Evolutionary conservation across 2,329 filamentous ascomycete genomes (phyloP).

Genomic region (Coniochaeta prunicola): DNA sequence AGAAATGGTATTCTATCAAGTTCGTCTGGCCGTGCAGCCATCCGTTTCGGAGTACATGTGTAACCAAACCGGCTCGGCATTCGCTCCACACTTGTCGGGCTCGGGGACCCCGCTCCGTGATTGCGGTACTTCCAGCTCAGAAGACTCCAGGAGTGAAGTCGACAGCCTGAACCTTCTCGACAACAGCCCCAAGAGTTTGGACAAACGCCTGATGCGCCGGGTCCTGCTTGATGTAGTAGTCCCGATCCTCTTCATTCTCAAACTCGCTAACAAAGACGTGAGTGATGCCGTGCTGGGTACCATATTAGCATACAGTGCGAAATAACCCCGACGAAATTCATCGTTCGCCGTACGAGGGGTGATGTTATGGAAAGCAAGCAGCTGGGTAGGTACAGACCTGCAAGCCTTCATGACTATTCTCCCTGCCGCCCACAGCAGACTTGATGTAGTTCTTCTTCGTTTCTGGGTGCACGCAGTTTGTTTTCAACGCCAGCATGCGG

Average conservation of each 20-base stretch:
- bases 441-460: slow-evolving; percentile 54
- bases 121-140: slow-evolving; percentile 1
- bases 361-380: not conserved
- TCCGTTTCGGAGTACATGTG: too few species aligned
- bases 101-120: not conserved
- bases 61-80: not conserved
- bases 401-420: slow-evolving; percentile 54
- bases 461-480: slow-evolving; percentile 54
- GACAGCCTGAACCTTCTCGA: slow-evolving; percentile 49
- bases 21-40: not conserved
- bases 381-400: slow-evolving; percentile 35
- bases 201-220: slow-evolving; percentile 56
- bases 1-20: not conserved
- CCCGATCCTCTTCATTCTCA: slow-evolving; percentile 51
- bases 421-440: slow-evolving; percentile 48
- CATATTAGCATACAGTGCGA: not conserved
- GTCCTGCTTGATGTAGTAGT: slow-evolving; percentile 62
- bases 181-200: slow-evolving; percentile 34
- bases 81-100: not conserved
- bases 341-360: too few species aligned
- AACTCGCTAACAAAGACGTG: slow-evolving; percentile 68
- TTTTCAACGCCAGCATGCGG: slow-evolving; percentile 39
- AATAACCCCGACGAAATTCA: too few species aligned
- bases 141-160: slow-evolving; percentile 49
- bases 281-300: slow-evolving; percentile 50